Evolutionary conservation across 2,329 filamentous ascomycete genomes (phyloP), one percentile per base, ranked within the genome.

Genomic region (Fusarium austroafricanum): DNA sequence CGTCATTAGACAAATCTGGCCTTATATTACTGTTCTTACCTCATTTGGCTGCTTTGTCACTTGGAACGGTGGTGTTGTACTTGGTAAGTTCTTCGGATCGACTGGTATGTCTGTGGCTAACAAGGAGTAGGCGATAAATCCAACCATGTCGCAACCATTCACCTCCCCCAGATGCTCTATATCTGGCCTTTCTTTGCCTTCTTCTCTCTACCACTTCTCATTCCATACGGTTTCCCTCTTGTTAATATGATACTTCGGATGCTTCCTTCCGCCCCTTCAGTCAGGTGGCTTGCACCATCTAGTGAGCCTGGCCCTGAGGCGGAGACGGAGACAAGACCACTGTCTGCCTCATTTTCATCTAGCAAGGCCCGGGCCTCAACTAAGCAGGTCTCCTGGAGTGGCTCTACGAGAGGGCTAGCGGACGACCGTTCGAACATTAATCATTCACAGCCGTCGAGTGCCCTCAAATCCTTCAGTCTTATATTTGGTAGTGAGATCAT

Each of bases 121-220:
- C 56, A 38, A 2, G 12, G 21, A 21, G 5, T 56, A 93, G 92
- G 94, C 37, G 96, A 99, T 79, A 98, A 97, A 80, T 90, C 92
- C 26, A 97, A 97, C 75, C 96, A 99, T 75, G 85, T 96, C 31
- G 94, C 94, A 1, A 96, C 94, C 2, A 82, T 98, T 14, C 95
- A 99, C 75, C 81, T 96, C 7, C 87, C 95, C 0, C 96, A 99
- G 79, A 92, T 99, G 87, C 89, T 98, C 18, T 99, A 99, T 75
- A 90, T 98, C 70, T 97, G 94, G 92, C 91, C 94, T 0, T 92
- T 97, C 65, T 90, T 97, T 59, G 82, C 88, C 35, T 97, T 98
- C 81, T 98, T 97, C 82, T 97, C 94, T 0, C 87, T 89, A 47
- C 95, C 96, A 0, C 83, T 97, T 1, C 80, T 95, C 6, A 67